Evolutionary conservation across 2,329 filamentous ascomycete species (phyloP), one percentile per base, ranked within the genome.

Genomic region (Colletotrichum tabaci): DNA sequence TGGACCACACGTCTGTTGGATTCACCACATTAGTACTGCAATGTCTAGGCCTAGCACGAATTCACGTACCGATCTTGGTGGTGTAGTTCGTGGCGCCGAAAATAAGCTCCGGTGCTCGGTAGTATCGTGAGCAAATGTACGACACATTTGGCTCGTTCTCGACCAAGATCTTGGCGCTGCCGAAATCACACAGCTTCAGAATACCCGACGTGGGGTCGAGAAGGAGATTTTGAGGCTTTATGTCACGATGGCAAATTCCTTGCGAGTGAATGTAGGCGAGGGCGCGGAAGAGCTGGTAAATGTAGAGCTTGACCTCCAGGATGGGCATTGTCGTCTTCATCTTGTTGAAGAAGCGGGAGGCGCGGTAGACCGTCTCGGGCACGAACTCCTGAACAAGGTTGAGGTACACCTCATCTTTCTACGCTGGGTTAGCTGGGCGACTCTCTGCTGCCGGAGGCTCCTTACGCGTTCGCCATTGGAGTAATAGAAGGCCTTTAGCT

Each of bases 271-370:
- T 99, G 85, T 99, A 99, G 80, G 96, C 96, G 77, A 99, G 89
- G 46, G 96, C 97, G 77, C 96, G 93, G 90, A 99, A 99, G 66
- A 99, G 93, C 87, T 99, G 96, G 86, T 99, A 99, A 82, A 96
- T 99, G 88, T 98, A 99, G 74, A 99, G 92, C 88, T 99, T 99
- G 81, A 98, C 95, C 84, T 99, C 96, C 77, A 99, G 90, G 78
- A 96, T 98, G 18, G 96, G 96, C 96, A 99, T 99, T 64, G 96
- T 98, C 8, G 95, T 97, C 91, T 98, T 99, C 92, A 98, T 93
- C 88, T 99, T 99, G 89, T 97, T 98, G 89, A 99, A 99, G 86
- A 98, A 98, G 79, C 96, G 92, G 74, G 96, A 98, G 53, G 96
- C 96, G 79, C 96, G 92, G 84, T 99, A 99, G 62, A 99, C 96